Percentiles rank a stretch among this genome's conserved stretches.
Evolutionary conservation across 768 basidiomycete species (phyloP).

Genomic region (Sarcomyxa edulis): DNA sequence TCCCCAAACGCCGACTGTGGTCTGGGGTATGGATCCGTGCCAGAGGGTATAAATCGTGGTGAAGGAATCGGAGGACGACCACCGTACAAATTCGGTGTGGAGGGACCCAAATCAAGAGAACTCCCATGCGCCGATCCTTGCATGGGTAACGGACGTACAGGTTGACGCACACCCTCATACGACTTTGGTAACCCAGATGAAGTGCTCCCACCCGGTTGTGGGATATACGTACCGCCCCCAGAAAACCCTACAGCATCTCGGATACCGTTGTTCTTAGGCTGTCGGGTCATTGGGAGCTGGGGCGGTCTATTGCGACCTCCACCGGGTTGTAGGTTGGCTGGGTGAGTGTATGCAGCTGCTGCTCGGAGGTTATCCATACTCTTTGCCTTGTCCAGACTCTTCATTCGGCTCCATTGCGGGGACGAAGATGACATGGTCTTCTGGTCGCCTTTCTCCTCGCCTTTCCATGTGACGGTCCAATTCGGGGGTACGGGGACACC

Average conservation of each 20-base stretch:
- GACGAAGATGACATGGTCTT: conserved; percentile 29
- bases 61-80: conserved; percentile 16
- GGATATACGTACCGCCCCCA: conserved; percentile 8
- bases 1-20: conserved; percentile 62
- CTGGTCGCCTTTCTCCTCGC: conserved; percentile 33
- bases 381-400: conserved; percentile 35
- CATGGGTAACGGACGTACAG: conserved; percentile 31
- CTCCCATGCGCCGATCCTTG: conserved; percentile 31
- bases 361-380: conserved; percentile 54
- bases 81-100: conserved; percentile 18
- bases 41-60: conserved; percentile 32
- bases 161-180: conserved; percentile 31
- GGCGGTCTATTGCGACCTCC: conserved; percentile 24
- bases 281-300: conserved; percentile 29
- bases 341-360: conserved; percentile 22
- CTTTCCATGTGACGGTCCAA: conserved; percentile 49
- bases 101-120: conserved; percentile 24
- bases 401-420: conserved; percentile 23
- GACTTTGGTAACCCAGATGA: conserved; percentile 34
- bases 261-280: conserved; percentile 14
- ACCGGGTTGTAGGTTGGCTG: conserved; percentile 28
- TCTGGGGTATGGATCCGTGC: conserved; percentile 54
- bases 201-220: conserved; percentile 16
- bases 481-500: conserved; percentile 40
- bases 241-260: not conserved